Evolutionary conservation across 805 yeast species (phyloP), one percentile per base, ranked within the genome.

Genomic region (Wickerhamomyces silvicola): DNA sequence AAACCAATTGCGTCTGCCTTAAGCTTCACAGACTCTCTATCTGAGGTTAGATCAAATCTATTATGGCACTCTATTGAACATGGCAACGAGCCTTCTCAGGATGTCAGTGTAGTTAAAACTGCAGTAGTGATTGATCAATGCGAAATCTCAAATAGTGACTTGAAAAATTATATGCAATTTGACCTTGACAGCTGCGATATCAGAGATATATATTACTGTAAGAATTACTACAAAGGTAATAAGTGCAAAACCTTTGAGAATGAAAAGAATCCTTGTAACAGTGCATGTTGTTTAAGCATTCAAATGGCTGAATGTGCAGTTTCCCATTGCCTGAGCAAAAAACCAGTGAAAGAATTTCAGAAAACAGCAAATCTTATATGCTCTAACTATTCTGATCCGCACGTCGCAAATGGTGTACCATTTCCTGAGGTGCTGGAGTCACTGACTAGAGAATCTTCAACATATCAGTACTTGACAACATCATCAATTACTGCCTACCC

Each of bases 251-350:
- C 31, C 1, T 35, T 23, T 22, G 28, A 42, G 12, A 5, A 25
- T 4, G 45, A 40, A 1, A 12, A 32, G 5, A 47, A 47, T 22
- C 36, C 38, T 1, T 49, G 54, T 22, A 47, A 47, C 28, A 37
- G 32, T 22, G 54, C 54, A 6, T 49, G 54, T 28, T 49, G 54
- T 33, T 41, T 42, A 11, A 45, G 46, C 27, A 42, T 38, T 8
- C 33, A 41, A 22, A 47, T 47, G 52, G 49, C 42, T 1, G 27
- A 39, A 20, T 49, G 54, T 35, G 48, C 54, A 2, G 33, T 38
- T 20, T 27, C 39, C 0, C 43, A 43, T 18, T 49, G 54, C 26
- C 30, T 31, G 10, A 42, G 37, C 22, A 38, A 37, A 22, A 38
- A 24, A n/a, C 40, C 46, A 0, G 35, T 43, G 7, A 34, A 22